Evolutionary conservation across 2,329 filamentous ascomycete species (phyloP), one percentile per base, ranked within the genome.

Genomic region (Peltaster fructicola): DNA sequence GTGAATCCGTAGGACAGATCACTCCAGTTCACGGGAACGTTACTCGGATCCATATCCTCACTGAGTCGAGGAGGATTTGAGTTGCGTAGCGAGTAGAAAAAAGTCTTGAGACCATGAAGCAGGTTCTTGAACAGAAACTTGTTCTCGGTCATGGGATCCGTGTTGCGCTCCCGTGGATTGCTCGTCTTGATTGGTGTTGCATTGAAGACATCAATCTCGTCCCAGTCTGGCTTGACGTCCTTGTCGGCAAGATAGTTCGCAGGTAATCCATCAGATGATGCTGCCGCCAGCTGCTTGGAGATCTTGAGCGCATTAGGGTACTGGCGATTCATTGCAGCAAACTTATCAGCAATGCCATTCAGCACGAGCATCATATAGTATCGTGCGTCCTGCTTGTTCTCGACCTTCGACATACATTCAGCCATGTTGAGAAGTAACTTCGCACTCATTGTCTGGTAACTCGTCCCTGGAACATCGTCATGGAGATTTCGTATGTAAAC

Each of bases 401-500:
- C 75, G 39, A 98, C 66, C 50, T 85, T 91, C 1, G 84, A 80
- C 44, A 98, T 99, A 48, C 81, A 91, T 43, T 98, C 90, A 0
- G 85, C 88, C 81, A 99, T 90, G 48, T 98, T 99, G 8, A 98
- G 61, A 1, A 99, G 60, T 3, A 99, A 61, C 51, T 95, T 98
- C 0, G 88, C 90, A 41, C 88, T 95, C 88, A 99, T 99, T 0
- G 88, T 98, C 51, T 98, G 90, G 46, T 98, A 98, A 51, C 85
- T 98, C 0, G 90, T 95, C 6, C 90, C 90, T 0, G 88, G 90
- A 5, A 48, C 38, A 35, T 80, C 81, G 49, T 95, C 88, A 44
- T 92, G 82, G 12, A 98, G 59, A 42, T 95, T 95, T 44, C 76
- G 81, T 2, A 90, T 95, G 51, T 98, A 99, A 4, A 98, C 88